Base-by-base conservation (phyloP, 148 eudicot species). In the Persicaria maculosa region DNA sequence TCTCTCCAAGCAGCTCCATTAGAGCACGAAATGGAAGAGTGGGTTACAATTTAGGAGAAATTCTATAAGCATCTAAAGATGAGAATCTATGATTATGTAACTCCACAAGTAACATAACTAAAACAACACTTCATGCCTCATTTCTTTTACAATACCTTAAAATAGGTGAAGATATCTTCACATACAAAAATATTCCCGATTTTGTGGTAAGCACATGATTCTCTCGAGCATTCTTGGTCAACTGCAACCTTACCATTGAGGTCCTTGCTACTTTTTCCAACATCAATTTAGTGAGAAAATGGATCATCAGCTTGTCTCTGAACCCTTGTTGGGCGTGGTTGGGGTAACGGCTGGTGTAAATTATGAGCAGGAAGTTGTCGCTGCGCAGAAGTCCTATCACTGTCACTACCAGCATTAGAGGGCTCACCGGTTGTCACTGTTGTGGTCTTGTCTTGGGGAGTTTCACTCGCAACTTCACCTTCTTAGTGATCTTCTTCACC, bases 301-400 rank as follows among this genome's bases (percentile, higher is more conserved):
- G 22, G 91, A 77, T 94, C 98, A 79, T 94, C 96, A 43, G 87
- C 83, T 40, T 83, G 84, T 77, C 76, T 85, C 43, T 81, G 93
- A 68, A 73, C 81, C 83, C 88, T 82, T 0, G 77, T 57, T 22
- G 77, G 81, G 4, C 68, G 68, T 19, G 68, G 40, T 46, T 74
- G 85, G 73, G 65, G 74, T 45, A 75, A 50, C 73, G 77, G 85
- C 68, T 70, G 88, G 44, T 50, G 77, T 6, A 86, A 44, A 76
- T 74, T 69, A 67, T 64, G 83, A 31, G 77, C 74, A 78, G 69
- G 84, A 20, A 53, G 82, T 74, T 80, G 86, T 46, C 81, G 81
- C 72, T 88, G 88, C 77, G 87, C 90, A 19, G 71, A 65, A 78
- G 76, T 74, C 68, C 76, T 76, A 48, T 89, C 87, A 61, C 16